These are phyloP conservation scores for Tricholoma hemisulphureum DNA, from an alignment of 768 basidiomycete species.

Conservation along the genomic window DNA sequence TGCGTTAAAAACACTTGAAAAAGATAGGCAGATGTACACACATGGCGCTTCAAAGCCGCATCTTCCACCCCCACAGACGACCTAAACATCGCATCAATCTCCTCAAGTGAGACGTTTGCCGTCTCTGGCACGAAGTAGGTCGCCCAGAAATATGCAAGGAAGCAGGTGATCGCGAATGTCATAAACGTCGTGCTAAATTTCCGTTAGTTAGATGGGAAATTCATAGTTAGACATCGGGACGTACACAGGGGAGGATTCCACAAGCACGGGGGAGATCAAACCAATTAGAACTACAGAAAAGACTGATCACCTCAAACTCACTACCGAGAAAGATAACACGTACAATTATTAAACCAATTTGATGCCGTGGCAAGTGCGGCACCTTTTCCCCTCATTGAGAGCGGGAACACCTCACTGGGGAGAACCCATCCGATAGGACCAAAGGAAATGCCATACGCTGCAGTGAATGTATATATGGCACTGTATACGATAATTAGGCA, in stretches of 20 bases:
- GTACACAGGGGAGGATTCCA: conserved; percentile 59
- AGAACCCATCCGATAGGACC: conserved; percentile 85
- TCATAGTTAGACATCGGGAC: conserved; percentile 21
- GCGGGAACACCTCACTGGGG: conserved; percentile 79
- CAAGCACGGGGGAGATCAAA: conserved; percentile 63
- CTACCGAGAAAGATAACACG: conserved; percentile 14
- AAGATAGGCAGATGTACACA: conserved; percentile 19
- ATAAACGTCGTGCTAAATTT: conserved; percentile 61
- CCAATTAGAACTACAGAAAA: conserved; percentile 64
- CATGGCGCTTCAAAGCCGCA: conserved; percentile 48
- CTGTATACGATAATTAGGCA: conserved; percentile 27
- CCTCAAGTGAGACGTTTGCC: conserved; percentile 71
- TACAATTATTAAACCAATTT: conserved; percentile 86
- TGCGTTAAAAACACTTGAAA: neutral
- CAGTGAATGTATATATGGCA: conserved; percentile 72
- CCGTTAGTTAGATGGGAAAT: neutral
- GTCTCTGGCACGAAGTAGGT: conserved; percentile 73
- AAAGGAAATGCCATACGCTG: conserved; percentile 72
- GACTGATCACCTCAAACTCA: neutral
- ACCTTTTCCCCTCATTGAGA: conserved; percentile 77
- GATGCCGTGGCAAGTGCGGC: conserved; percentile 81
- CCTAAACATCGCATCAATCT: conserved; percentile 68
- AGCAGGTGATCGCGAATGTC: conserved; percentile 62
- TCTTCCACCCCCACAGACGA: conserved; percentile 61
- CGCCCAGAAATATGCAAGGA: conserved; percentile 68